A percentile compares a stretch with the other conserved stretches of the same genome.
These are phyloP conservation scores for Saussurea involucrata DNA, from an alignment of 129 eudicot species.

Conservation along the genomic window DNA sequence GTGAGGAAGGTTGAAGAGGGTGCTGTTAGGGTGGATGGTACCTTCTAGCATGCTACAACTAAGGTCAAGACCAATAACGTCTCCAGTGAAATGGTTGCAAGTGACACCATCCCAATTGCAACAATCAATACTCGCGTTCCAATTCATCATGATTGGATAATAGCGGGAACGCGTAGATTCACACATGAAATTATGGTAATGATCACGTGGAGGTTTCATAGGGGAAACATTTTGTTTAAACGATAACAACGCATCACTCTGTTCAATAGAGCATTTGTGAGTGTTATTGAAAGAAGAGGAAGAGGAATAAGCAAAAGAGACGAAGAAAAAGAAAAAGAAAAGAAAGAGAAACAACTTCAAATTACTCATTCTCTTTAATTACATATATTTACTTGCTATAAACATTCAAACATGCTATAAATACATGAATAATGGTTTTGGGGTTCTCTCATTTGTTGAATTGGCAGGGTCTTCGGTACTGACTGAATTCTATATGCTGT, in stretches of 20 bases:
- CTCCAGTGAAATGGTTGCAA: conserved; percentile 21
- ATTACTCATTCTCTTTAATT: not conserved
- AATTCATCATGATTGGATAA: not conserved
- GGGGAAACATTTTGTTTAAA: not conserved
- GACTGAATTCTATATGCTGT: no score
- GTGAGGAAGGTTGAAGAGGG: not conserved
- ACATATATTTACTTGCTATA: not conserved
- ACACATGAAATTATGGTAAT: not conserved
- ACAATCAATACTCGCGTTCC: conserved; percentile 25
- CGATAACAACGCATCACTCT: conserved; percentile 1
- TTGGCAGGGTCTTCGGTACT: no score
- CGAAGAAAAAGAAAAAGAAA: not conserved
- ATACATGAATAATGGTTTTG: no score
- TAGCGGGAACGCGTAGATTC: not conserved
- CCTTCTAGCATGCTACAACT: conserved; percentile 26
- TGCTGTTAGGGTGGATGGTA: conserved; percentile 10
- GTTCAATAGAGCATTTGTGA: not conserved
- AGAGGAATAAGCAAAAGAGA: not conserved
- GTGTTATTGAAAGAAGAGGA: not conserved
- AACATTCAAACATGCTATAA: not conserved
- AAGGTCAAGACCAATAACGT: conserved; percentile 32
- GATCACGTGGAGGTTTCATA: not conserved
- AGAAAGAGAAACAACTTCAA: no score
- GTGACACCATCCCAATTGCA: conserved; percentile 32
- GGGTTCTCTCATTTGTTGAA: no score